Evolutionary conservation across 108 stramenopile species (phyloP).

Genomic region (Mayamaea pseudoterrestris): DNA sequence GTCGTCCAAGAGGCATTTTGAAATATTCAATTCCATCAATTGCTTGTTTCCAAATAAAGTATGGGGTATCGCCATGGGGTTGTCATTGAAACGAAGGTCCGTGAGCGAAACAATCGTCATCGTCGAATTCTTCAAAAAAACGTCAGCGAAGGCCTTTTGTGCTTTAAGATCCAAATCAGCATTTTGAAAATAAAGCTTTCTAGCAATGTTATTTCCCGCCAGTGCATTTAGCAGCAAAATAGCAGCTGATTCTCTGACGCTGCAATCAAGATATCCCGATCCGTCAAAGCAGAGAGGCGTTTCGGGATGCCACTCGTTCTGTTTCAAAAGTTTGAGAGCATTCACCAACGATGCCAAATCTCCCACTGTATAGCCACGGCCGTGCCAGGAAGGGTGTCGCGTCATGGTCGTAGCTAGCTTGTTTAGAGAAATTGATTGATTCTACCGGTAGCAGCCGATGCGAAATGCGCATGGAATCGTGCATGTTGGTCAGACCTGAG

Average conservation of each 20-base stretch:
- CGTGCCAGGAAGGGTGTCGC: too few species aligned
- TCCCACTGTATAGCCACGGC: too few species aligned
- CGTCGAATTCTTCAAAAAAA: background rate
- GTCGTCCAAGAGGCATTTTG: background rate
- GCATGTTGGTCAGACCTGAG: too few species aligned
- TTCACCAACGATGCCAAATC: conserved; percentile 5
- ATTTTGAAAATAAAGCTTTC: conserved; percentile 3
- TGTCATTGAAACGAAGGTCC: background rate
- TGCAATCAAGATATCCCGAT: background rate
- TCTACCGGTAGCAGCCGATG: too few species aligned
- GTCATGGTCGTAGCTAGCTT: too few species aligned
- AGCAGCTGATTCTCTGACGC: background rate
- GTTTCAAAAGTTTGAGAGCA: conserved; percentile 2
- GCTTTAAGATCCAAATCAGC: conserved; percentile 5
- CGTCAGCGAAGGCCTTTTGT: background rate
- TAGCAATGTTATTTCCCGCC: conserved; percentile 1
- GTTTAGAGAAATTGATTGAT: too few species aligned
- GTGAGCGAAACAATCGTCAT: background rate
- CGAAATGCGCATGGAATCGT: too few species aligned
- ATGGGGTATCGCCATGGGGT: background rate
- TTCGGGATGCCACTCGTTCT: conserved; percentile 8
- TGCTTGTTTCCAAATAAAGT: background rate
- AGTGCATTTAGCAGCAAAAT: conserved; percentile 4
- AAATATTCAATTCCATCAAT: background rate
- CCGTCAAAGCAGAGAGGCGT: conserved; percentile 13